phyloP scores from a whole-genome alignment of 2,329 filamentous ascomycete species.

The Talaromyces funiculosus region DNA sequence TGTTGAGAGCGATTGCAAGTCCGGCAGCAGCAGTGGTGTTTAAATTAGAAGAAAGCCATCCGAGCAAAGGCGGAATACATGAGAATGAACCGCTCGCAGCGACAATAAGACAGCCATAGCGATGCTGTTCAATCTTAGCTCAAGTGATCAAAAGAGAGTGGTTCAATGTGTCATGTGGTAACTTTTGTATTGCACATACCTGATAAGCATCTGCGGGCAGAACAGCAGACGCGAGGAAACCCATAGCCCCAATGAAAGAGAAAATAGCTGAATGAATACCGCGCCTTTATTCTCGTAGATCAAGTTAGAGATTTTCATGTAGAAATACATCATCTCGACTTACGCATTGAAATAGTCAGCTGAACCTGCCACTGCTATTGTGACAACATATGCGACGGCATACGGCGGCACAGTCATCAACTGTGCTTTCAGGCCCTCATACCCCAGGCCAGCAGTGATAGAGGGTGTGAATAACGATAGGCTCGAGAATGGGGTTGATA shows the following conservation, averaged over 20 bases:
- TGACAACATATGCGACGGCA: conserved; percentile 53
- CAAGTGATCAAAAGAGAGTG: neutral
- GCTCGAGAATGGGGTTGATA: conserved; percentile 53
- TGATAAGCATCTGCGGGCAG: conserved; percentile 56
- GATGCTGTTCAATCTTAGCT: conserved; percentile 27
- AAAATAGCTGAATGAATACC: conserved; percentile 48
- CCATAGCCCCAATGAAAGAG: conserved; percentile 48
- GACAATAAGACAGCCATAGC: conserved; percentile 67
- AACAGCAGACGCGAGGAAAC: conserved; percentile 59
- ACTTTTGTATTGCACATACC: conserved; percentile 22
- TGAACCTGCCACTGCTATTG: conserved; percentile 51
- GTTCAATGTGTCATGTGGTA: neutral
- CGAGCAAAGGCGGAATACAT: conserved; percentile 63
- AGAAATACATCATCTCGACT: neutral
- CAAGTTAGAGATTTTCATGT: neutral
- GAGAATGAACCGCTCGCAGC: conserved; percentile 62
- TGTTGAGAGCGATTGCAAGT: conserved; percentile 65
- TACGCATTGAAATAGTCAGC: conserved; percentile 50
- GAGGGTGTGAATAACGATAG: conserved; percentile 59
- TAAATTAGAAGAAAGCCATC: conserved; percentile 66
- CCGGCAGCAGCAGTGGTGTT: conserved; percentile 60
- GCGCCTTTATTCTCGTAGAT: conserved; percentile 28
- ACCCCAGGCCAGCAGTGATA: conserved; percentile 55
- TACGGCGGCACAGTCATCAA: conserved; percentile 64
- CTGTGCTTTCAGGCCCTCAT: conserved; percentile 55